A percentile compares a stretch with the other conserved stretches of the same genome.
These are phyloP conservation scores for Aristolochia contorta DNA, from an alignment of 164 flowering plant species.

Conservation along the genomic window DNA sequence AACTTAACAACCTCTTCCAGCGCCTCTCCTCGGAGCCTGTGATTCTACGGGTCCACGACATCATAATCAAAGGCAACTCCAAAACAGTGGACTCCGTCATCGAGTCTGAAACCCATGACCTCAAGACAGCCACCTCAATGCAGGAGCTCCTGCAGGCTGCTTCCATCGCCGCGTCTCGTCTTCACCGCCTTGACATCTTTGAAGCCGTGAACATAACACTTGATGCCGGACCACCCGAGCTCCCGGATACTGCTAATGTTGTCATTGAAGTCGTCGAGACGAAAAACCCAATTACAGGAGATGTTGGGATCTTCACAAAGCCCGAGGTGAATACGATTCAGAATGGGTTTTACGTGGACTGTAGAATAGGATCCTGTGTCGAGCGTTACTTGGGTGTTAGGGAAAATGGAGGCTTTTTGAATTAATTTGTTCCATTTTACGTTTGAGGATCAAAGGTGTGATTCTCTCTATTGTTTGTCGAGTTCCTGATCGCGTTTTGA, in stretches of 20 bases:
- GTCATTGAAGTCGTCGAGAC: conserved; percentile 62
- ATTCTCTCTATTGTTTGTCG: too few species aligned
- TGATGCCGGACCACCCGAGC: conserved; percentile 84
- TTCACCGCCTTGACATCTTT: conserved; percentile 52
- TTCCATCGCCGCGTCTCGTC: conserved; percentile 40
- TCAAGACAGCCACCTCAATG: conserved; percentile 42
- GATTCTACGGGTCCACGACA: conserved; percentile 64
- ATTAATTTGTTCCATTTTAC: too few species aligned
- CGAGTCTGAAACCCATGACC: conserved; percentile 47
- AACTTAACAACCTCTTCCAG: conserved; percentile 27
- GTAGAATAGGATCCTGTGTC: too few species aligned
- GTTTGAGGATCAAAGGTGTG: too few species aligned
- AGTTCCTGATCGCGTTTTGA: too few species aligned
- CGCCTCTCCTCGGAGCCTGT: conserved; percentile 45
- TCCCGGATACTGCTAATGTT: conserved; percentile 79
- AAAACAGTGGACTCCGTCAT: conserved; percentile 71
- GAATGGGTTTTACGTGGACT: too few species aligned
- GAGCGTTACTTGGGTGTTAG: too few species aligned
- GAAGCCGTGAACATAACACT: conserved; percentile 68
- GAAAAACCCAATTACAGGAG: conserved; percentile 47
- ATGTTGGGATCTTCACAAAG: conserved; percentile 60
- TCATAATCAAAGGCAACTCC: conserved; percentile 67
- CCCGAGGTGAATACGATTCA: conserved; percentile 49
- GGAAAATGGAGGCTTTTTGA: too few species aligned
- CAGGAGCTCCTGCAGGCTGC: conserved; percentile 60